phyloP scores from a whole-genome alignment of 2,329 filamentous ascomycete genomes.

The Diaporthe citriasiana region DNA sequence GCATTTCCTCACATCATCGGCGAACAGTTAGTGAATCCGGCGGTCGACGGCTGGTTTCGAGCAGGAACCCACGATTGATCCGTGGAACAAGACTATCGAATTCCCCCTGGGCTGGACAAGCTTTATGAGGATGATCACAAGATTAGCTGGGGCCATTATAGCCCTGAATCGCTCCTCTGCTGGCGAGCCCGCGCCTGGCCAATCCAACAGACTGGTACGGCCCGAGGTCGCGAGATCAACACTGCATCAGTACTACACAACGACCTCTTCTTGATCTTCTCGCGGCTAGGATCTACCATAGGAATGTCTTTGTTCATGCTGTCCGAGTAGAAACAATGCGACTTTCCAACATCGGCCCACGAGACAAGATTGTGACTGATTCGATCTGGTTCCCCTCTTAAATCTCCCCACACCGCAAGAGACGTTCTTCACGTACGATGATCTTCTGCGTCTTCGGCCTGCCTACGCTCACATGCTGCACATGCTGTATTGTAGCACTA shows the following conservation, averaged over 20 bases:
- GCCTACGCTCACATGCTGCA: not conserved
- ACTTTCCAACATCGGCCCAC: not conserved
- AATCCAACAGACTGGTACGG: conserved; percentile 13
- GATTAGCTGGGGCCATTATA: not conserved
- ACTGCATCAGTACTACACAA: not conserved
- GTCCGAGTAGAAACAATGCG: not conserved
- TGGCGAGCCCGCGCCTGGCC: conserved; percentile 15
- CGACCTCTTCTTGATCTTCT: not conserved
- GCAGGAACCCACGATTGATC: conserved; percentile 9
- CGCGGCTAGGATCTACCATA: not conserved
- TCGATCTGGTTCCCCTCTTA: conserved; percentile 3
- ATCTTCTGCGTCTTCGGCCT: not conserved
- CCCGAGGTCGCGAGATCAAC: conserved; percentile 4
- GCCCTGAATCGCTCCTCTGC: not conserved
- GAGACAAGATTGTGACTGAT: not conserved
- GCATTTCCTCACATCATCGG: not conserved
- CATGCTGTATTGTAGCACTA: not conserved
- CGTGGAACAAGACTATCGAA: conserved; percentile 1
- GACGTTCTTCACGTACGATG: not conserved
- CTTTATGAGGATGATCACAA: conserved; percentile 25
- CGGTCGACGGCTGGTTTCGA: not conserved
- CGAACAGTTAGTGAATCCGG: not conserved
- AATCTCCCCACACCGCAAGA: not conserved
- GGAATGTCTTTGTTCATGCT: not conserved
- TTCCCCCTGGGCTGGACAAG: not conserved